Base-by-base conservation (phyloP, 2,329 filamentous ascomycete genomes). In the Verticillium nubilum region DNA sequence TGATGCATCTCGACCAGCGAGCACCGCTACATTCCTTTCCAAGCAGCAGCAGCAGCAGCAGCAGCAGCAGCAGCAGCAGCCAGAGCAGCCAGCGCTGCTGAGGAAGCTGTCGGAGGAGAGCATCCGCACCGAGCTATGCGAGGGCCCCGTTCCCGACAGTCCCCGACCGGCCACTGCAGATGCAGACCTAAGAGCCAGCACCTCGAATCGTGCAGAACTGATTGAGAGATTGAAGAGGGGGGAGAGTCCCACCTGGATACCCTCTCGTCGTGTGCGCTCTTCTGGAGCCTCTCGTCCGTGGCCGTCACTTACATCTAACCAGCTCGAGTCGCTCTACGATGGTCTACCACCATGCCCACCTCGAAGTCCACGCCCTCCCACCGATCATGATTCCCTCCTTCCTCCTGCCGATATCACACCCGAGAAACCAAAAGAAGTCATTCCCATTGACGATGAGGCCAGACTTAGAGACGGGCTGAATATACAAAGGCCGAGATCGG, bases 221-320 rank as follows among this genome's bases (percentile, higher is more conserved):
- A 97, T 98, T 60, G 85, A 92, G 73, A 84, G 88, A 64, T 81
- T 97, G 65, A 97, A 97, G 76, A 86, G 84, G 72, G 86, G 86
- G 31, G 87, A 92, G 73, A 89, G 86, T 68, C 88, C 90, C 37
- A 85, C 86, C 4, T 95, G 91, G 91, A 78, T 87, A 42, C 83
- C 86, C 28, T 85, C 81, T 69, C 81, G 82, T 67, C 81, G 84
- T 78, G 88, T 86, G 75, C 58, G 52, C 25, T 53, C 52, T 28
- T 29, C 25, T 6, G 52, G 26, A 19, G 27, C 3, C 13, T 23
- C 52, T 25, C 4, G 27, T 29, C 27, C 3, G 52, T 26, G 57
- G 37, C 61, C 60, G 60, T 69, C 63, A 42, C 52, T 26, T 10
- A n/a, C 52, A 25, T 56, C 54, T 50, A 47, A 50, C 59, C 64